Evolutionary conservation across 2,329 filamentous ascomycete genomes (phyloP).

Genomic region (Drechslera avenae): DNA sequence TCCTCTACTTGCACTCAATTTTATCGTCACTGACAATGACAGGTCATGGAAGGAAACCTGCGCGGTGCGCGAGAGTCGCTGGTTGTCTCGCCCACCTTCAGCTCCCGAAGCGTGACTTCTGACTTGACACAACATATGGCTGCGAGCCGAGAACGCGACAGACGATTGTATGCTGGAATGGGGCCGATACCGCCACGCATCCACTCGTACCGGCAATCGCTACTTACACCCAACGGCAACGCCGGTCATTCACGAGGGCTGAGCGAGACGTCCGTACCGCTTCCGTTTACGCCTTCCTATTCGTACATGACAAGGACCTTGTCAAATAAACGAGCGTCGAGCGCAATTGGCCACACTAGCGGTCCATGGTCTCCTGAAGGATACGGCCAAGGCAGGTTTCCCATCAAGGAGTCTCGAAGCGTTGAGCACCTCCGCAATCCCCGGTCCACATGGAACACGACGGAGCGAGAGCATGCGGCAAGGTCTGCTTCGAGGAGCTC

Average conservation of each 20-base stretch:
- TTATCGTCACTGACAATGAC: constrained; percentile 32
- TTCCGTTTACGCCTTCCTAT: constrained; percentile 40
- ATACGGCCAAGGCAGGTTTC: constrained; percentile 43
- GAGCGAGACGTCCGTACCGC: constrained; percentile 50
- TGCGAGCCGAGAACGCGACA: constrained; percentile 43
- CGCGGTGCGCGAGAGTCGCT: constrained; percentile 75
- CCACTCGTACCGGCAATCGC: constrained; percentile 40
- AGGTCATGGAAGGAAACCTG: constrained; percentile 95
- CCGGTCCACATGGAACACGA: constrained; percentile 28
- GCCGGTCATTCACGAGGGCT: constrained; percentile 47
- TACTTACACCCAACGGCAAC: constrained; percentile 37
- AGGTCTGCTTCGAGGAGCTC: constrained; percentile 49
- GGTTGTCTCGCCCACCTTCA: constrained; percentile 58
- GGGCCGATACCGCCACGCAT: constrained; percentile 44
- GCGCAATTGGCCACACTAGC: constrained; percentile 46
- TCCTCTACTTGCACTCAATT: not conserved
- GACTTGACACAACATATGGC: constrained; percentile 44
- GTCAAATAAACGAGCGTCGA: constrained; percentile 46
- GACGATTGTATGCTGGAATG: constrained; percentile 44
- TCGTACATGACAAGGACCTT: constrained; percentile 33
- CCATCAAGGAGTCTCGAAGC: constrained; percentile 48
- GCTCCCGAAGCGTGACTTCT: constrained; percentile 43
- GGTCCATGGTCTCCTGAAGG: constrained; percentile 47
- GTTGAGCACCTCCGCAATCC: constrained; percentile 48
- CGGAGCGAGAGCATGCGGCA: constrained; percentile 36